phyloP scores from a whole-genome alignment of 2,329 filamentous ascomycete genomes.

The Penicillium sp. region DNA sequence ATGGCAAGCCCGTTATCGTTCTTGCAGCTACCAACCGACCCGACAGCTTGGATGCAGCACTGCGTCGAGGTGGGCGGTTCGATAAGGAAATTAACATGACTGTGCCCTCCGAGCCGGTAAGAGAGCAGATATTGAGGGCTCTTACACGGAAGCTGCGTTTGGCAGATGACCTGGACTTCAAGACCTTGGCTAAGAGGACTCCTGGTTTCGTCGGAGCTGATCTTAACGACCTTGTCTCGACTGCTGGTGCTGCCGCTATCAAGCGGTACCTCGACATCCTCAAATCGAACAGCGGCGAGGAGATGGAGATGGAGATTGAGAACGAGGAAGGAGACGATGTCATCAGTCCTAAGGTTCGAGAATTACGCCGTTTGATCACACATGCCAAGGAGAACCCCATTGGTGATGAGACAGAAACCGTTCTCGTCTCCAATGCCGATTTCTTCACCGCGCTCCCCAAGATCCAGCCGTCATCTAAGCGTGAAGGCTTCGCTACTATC shows the following conservation, averaged over 20 bases:
- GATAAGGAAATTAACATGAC: conserved; percentile 84
- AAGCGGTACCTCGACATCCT: conserved; percentile 61
- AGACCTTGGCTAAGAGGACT: conserved; percentile 75
- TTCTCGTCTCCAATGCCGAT: conserved; percentile 66
- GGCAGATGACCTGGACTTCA: conserved; percentile 72
- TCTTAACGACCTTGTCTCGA: conserved; percentile 71
- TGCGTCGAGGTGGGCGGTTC: conserved; percentile 75
- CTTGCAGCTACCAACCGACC: conserved; percentile 89
- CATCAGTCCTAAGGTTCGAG: conserved; percentile 46
- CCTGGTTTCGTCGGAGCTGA: conserved; percentile 94
- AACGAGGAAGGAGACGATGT: conserved; percentile 43
- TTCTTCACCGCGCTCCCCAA: conserved; percentile 75
- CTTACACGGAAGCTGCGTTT: conserved; percentile 69
- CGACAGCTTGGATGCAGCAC: conserved; percentile 79
- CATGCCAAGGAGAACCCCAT: conserved; percentile 57
- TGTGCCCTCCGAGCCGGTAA: conserved; percentile 77
- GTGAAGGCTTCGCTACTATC: conserved; percentile 93
- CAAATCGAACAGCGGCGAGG: conserved; percentile 47
- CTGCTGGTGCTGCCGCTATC: conserved; percentile 67
- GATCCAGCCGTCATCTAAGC: conserved; percentile 79
- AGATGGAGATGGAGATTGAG: conserved; percentile 53
- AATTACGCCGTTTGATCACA: conserved; percentile 57
- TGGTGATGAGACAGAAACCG: conserved; percentile 58
- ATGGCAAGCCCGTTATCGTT: conserved; percentile 80
- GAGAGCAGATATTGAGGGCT: conserved; percentile 76